A percentile compares a stretch with the other conserved stretches of the same genome.
Evolutionary conservation across 192 early-diverging fungal species (phyloP).

Genomic region (Martensiomyces pterosporus): DNA sequence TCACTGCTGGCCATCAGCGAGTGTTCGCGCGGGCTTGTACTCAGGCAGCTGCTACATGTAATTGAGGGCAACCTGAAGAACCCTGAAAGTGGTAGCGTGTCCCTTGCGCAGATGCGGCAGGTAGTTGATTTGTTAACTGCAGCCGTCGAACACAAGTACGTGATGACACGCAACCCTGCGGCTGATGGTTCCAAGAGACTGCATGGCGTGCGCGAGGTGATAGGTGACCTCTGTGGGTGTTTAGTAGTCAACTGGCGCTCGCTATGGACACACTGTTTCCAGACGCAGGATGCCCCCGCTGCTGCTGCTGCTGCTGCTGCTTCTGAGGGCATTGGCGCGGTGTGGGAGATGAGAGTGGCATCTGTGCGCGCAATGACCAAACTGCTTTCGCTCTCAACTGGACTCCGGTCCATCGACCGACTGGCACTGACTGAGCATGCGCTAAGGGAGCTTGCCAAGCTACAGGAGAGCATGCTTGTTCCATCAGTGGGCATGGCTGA

Average conservation of each 20-base stretch:
- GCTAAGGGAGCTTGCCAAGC: slow-evolving; percentile 19
- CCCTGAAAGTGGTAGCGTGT: background rate
- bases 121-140: slow-evolving; percentile 17
- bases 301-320: too few species aligned
- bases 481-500: background rate
- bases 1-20: slow-evolving; percentile 29
- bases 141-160: slow-evolving; percentile 7
- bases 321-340: background rate
- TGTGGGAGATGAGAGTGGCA: slow-evolving; percentile 9
- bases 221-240: slow-evolving; percentile 14
- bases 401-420: slow-evolving; percentile 11
- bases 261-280: slow-evolving; percentile 33
- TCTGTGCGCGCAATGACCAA: slow-evolving; percentile 13
- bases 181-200: slow-evolving; percentile 1
- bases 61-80: slow-evolving; percentile 1
- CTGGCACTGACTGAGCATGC: slow-evolving; percentile 17
- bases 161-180: background rate
- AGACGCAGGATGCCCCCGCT: background rate
- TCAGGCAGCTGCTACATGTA: slow-evolving; percentile 8
- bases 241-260: slow-evolving; percentile 23
- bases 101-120: slow-evolving; percentile 6
- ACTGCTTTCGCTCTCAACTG: background rate
- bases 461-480: slow-evolving; percentile 15
- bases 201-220: slow-evolving; percentile 7
- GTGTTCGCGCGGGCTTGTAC: slow-evolving; percentile 15